These are phyloP conservation scores for Haplographium delicatum DNA, from an alignment of 495 filamentous ascomycete species.

Conservation along the genomic window DNA sequence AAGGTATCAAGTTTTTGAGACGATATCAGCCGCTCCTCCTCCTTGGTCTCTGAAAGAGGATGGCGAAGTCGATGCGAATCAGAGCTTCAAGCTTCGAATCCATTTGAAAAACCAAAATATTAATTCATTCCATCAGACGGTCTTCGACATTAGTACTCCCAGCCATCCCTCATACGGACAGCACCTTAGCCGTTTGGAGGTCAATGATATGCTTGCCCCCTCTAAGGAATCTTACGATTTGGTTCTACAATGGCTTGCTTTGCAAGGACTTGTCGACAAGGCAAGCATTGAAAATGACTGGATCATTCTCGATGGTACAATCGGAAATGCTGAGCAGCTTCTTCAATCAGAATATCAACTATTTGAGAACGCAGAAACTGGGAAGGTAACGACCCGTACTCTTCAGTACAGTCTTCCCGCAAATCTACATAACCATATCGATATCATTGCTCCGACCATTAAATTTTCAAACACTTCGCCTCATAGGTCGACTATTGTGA, in stretches of 20 bases:
- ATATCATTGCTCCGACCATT: conserved; percentile 54
- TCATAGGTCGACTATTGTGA: background rate
- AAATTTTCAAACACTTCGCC: background rate
- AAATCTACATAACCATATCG: conserved; percentile 50
- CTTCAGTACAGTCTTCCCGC: conserved; percentile 45
- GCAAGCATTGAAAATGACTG: conserved; percentile 34
- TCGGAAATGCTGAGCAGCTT: conserved; percentile 41
- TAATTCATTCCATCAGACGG: conserved; percentile 45
- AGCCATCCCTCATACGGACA: conserved; percentile 48
- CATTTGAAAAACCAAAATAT: conserved; percentile 39
- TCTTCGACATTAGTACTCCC: conserved; percentile 53
- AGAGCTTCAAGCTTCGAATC: conserved; percentile 38
- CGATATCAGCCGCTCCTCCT: background rate
- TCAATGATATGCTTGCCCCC: conserved; percentile 23
- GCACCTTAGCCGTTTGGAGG: conserved; percentile 48
- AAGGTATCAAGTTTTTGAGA: conserved; percentile 6
- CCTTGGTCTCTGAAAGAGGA: background rate
- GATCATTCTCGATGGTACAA: conserved; percentile 39
- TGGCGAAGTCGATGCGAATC: background rate
- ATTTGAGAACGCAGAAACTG: background rate
- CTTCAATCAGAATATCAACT: conserved; percentile 1
- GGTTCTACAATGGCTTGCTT: background rate
- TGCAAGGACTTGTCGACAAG: background rate
- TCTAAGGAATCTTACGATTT: background rate
- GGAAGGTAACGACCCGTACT: conserved; percentile 26